These are phyloP conservation scores for Cercospora beticola DNA, from an alignment of 2,329 filamentous ascomycete genomes.

Conservation along the genomic window DNA sequence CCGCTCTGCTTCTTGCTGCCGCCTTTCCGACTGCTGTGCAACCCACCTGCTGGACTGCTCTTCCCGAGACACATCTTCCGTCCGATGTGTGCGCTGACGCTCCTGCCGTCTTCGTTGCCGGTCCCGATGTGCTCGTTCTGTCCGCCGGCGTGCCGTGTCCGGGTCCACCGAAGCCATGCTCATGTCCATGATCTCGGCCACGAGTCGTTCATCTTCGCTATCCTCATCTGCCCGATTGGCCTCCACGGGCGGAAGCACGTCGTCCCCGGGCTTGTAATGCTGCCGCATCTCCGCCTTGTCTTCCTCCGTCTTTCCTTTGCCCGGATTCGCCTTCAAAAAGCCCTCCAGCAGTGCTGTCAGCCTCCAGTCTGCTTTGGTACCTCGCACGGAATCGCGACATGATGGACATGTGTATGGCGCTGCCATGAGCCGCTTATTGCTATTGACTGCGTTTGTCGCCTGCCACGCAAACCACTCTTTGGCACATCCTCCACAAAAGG, in stretches of 20 bases:
- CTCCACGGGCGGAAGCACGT: slow-evolving; percentile 66
- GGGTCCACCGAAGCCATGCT: slow-evolving; percentile 66
- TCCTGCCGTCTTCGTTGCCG: slow-evolving; percentile 22
- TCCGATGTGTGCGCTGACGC: slow-evolving; percentile 12
- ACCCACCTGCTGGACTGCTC: slow-evolving; percentile 19
- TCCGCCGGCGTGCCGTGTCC: slow-evolving; percentile 29
- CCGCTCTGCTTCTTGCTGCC: slow-evolving; percentile 28
- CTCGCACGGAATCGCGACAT: slow-evolving; percentile 82
- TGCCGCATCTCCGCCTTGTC: slow-evolving; percentile 75
- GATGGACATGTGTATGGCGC: slow-evolving; percentile 83
- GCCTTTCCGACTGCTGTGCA: slow-evolving; percentile 18
- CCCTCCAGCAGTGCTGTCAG: slow-evolving; percentile 88
- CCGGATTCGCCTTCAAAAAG: slow-evolving; percentile 77
- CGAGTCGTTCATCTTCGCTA: slow-evolving; percentile 63
- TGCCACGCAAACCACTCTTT: slow-evolving; percentile 95
- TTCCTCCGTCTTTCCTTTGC: slow-evolving; percentile 64
- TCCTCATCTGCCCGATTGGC: slow-evolving; percentile 54
- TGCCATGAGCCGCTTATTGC: slow-evolving; percentile 35
- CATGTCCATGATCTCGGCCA: slow-evolving; percentile 70
- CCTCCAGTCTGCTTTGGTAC: slow-evolving; percentile 85
- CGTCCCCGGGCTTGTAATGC: slow-evolving; percentile 78
- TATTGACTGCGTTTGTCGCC: slow-evolving; percentile 55
- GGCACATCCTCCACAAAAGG: slow-evolving; percentile 90
- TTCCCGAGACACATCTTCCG: slow-evolving; percentile 13
- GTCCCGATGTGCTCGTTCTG: slow-evolving; percentile 23